A percentile compares a stretch with the other conserved stretches of the same genome.
Evolutionary conservation across 1,284 basidiomycete genomes (phyloP).

Genomic region (Boletus subluridellus): DNA sequence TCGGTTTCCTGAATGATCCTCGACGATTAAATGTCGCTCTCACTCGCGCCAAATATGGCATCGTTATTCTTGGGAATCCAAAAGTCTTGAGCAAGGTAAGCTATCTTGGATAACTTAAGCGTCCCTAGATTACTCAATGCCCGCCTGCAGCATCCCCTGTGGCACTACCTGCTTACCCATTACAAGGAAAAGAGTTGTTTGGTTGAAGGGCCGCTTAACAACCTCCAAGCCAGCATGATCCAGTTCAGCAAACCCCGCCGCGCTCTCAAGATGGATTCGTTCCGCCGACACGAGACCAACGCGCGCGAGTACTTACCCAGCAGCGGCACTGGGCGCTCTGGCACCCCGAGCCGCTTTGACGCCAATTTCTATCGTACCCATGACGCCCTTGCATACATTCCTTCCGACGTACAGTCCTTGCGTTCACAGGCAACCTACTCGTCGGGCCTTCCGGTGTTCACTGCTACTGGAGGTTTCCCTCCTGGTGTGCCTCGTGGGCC

Average conservation of each 20-base stretch:
- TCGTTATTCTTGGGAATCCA: slow-evolving; percentile 97
- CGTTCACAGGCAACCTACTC: slow-evolving; percentile 93
- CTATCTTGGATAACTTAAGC: slow-evolving; percentile 10
- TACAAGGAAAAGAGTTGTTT: slow-evolving; percentile 96
- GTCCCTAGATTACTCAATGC: slow-evolving; percentile 16
- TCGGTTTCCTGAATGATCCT: slow-evolving; percentile 98
- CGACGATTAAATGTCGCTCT: slow-evolving; percentile 95
- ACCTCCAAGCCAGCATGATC: slow-evolving; percentile 97
- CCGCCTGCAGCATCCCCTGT: slow-evolving; percentile 79
- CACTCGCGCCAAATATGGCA: slow-evolving; percentile 95
- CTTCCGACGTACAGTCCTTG: slow-evolving; percentile 90
- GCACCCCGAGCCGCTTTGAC: slow-evolving; percentile 89
- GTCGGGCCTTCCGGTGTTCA: slow-evolving; percentile 84
- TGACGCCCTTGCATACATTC: slow-evolving; percentile 91
- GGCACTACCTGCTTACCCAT: slow-evolving; percentile 97
- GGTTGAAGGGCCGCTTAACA: slow-evolving; percentile 95
- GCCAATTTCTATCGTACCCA: slow-evolving; percentile 93
- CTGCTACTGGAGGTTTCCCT: slow-evolving; percentile 65
- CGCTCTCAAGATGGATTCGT: slow-evolving; percentile 84
- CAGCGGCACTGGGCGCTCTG: slow-evolving; percentile 50
- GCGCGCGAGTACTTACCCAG: slow-evolving; percentile 64
- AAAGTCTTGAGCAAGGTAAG: slow-evolving; percentile 97
- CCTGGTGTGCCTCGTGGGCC: slow-evolving; percentile 56
- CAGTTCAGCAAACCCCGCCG: slow-evolving; percentile 96
- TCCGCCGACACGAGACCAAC: slow-evolving; percentile 83